Percentiles rank a stretch among this genome's conserved stretches.
These are phyloP conservation scores for Kodamaea neixiangensis DNA, from an alignment of 805 yeast species.

Conservation along the genomic window DNA sequence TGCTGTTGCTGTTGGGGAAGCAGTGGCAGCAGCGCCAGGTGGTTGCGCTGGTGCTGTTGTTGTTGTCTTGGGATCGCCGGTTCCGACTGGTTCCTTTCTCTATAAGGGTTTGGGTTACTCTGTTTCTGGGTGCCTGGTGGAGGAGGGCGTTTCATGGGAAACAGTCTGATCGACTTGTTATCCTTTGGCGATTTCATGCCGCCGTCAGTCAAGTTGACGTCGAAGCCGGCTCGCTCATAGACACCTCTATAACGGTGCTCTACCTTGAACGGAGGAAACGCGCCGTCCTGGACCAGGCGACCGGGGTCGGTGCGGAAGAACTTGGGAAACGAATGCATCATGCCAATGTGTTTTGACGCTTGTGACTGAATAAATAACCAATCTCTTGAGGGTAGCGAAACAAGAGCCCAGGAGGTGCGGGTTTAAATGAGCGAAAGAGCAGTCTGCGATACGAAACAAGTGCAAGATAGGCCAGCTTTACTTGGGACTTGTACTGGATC, in stretches of 20 bases:
- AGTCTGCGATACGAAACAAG: not conserved
- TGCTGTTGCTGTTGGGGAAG: not conserved
- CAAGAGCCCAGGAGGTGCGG: no score
- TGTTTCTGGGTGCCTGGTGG: not conserved
- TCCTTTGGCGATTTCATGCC: slow-evolving; percentile 10
- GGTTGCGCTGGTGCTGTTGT: not conserved
- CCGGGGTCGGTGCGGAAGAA: slow-evolving; percentile 20
- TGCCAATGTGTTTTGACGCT: not conserved
- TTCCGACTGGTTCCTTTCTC: not conserved
- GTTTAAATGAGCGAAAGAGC: slow-evolving; percentile 1
- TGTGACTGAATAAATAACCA: not conserved
- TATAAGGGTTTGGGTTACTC: not conserved
- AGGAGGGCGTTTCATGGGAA: not conserved
- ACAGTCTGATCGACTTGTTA: slow-evolving; percentile 11
- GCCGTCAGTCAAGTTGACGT: slow-evolving; percentile 28
- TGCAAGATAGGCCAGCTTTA: not conserved
- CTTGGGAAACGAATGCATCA: slow-evolving; percentile 23
- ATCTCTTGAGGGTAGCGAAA: no score
- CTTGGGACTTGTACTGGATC: not conserved
- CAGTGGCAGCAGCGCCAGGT: no score
- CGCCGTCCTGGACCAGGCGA: slow-evolving; percentile 41
- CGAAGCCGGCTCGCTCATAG: slow-evolving; percentile 83
- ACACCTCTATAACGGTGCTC: slow-evolving; percentile 66
- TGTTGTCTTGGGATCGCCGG: not conserved
- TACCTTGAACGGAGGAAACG: slow-evolving; percentile 72